Percentiles rank a stretch among this genome's conserved stretches.
These are phyloP conservation scores for Candida coleopterorum DNA, from an alignment of 805 yeast species.

Conservation along the genomic window DNA sequence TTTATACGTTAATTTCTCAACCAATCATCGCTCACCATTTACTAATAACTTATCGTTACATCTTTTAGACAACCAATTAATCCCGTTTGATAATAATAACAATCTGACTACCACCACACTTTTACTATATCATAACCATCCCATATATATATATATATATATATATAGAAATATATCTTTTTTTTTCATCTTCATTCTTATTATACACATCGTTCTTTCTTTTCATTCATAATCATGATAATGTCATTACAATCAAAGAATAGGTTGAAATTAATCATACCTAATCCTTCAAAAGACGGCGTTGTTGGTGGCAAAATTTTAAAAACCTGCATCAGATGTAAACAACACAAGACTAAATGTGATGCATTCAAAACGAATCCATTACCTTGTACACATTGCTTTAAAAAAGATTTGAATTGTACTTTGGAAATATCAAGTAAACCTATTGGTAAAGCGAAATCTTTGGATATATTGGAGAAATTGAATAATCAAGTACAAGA, in stretches of 20 bases:
- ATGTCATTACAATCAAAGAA: slow-evolving; percentile 15
- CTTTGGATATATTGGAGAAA: slow-evolving; percentile 22
- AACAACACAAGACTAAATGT: slow-evolving; percentile 64
- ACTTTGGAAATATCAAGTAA: slow-evolving; percentile 48
- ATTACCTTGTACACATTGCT: slow-evolving; percentile 53
- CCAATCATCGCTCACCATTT: not conserved
- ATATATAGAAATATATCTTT: too few species aligned
- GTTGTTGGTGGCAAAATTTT: slow-evolving; percentile 26
- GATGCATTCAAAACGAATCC: slow-evolving; percentile 52
- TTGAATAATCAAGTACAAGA: slow-evolving; percentile 22
- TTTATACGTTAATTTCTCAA: not conserved
- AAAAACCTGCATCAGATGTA: slow-evolving; percentile 60
- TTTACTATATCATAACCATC: too few species aligned
- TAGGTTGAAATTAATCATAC: slow-evolving; percentile 12
- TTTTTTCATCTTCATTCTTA: too few species aligned
- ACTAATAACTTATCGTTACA: not conserved
- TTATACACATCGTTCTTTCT: too few species aligned
- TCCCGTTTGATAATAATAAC: slow-evolving; percentile 5
- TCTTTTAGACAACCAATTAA: not conserved
- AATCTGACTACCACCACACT: slow-evolving; percentile 14
- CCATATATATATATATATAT: too few species aligned
- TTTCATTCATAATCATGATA: slow-evolving; percentile 6
- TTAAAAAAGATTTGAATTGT: slow-evolving; percentile 47
- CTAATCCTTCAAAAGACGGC: slow-evolving; percentile 6
- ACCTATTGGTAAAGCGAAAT: slow-evolving; percentile 44